A percentile compares a stretch with the other conserved stretches of the same genome.
phyloP scores from a whole-genome alignment of 208 protist genomes.

The Wallacemonas sp. region DNA sequence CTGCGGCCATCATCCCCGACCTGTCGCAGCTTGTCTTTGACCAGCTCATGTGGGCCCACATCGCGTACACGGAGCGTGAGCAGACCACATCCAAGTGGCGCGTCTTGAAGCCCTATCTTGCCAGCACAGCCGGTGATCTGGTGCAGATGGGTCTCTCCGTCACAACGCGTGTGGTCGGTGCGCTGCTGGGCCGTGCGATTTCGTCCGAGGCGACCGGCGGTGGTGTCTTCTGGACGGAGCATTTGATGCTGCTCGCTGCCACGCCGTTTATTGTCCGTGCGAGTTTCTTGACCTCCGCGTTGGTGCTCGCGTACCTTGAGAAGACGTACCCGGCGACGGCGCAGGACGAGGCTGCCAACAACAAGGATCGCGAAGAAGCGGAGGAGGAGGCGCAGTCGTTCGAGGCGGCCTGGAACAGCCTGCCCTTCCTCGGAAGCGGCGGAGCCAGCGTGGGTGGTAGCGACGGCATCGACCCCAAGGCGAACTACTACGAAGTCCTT shows the following conservation, averaged over 20 bases:
- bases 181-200: slow-evolving; percentile 22
- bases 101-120: slow-evolving; percentile 51
- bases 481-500: slow-evolving; percentile 63
- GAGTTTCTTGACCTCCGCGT: slow-evolving; percentile 5
- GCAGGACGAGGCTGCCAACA: slow-evolving; percentile 55
- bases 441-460: background rate
- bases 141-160: slow-evolving; percentile 33
- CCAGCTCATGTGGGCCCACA: slow-evolving; percentile 35
- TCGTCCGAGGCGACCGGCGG: slow-evolving; percentile 34
- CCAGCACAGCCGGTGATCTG: slow-evolving; percentile 13
- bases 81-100: slow-evolving; percentile 57
- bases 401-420: slow-evolving; percentile 10
- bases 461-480: slow-evolving; percentile 1
- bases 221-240: slow-evolving; percentile 61
- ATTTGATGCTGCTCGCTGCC: slow-evolving; percentile 24
- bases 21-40: slow-evolving; percentile 40
- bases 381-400: slow-evolving; percentile 35
- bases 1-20: slow-evolving; percentile 45
- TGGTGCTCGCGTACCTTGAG: slow-evolving; percentile 32
- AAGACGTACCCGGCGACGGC: slow-evolving; percentile 39
- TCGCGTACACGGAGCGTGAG: slow-evolving; percentile 29
- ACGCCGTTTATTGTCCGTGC: slow-evolving; percentile 29
- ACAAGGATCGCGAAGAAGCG: slow-evolving; percentile 37
- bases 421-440: slow-evolving; percentile 7
- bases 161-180: slow-evolving; percentile 33